These are phyloP conservation scores for Dioscorea dumetorum DNA, from an alignment of 106 monocot genomes.

Conservation along the genomic window DNA sequence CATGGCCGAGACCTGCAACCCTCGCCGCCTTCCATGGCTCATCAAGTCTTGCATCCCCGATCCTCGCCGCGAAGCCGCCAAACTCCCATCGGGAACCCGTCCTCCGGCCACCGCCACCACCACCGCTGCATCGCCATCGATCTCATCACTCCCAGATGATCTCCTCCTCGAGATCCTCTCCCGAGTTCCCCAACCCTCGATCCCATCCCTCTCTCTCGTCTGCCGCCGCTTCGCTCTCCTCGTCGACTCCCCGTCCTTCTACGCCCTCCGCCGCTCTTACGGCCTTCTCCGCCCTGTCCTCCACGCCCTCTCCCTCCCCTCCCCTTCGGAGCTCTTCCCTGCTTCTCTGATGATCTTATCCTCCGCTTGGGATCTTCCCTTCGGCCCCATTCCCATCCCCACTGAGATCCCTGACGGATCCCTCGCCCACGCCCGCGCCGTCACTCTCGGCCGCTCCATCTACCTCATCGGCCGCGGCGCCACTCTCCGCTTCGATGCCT, in stretches of 20 bases:
- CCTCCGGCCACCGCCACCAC: background rate
- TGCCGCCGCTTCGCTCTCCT: conserved; percentile 55
- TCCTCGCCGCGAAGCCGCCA: conserved; percentile 28
- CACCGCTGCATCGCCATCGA: conserved; percentile 3
- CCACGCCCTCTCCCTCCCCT: conserved; percentile 26
- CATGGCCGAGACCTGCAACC: conserved; percentile 59
- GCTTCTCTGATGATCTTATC: conserved; percentile 20
- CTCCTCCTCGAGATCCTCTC: conserved; percentile 60
- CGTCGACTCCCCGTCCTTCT: conserved; percentile 33
- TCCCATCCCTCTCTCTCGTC: conserved; percentile 47
- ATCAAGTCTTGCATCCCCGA: conserved; percentile 78
- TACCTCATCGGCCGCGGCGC: conserved; percentile 37
- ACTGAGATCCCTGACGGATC: background rate
- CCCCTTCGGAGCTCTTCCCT: conserved; percentile 5
- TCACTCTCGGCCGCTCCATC: conserved; percentile 30
- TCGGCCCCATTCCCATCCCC: background rate
- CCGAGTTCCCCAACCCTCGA: conserved; percentile 45
- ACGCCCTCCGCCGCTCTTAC: conserved; percentile 37
- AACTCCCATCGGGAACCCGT: conserved; percentile 3
- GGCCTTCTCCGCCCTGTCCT: conserved; percentile 25
- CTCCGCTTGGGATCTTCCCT: background rate
- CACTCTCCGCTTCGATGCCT: conserved; percentile 35
- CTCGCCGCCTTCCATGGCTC: conserved; percentile 70
- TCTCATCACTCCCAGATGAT: conserved; percentile 60
- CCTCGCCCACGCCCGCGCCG: conserved; percentile 25